phyloP scores from a whole-genome alignment of 2,329 filamentous ascomycete genomes.

The Aspergillus amoenus region DNA sequence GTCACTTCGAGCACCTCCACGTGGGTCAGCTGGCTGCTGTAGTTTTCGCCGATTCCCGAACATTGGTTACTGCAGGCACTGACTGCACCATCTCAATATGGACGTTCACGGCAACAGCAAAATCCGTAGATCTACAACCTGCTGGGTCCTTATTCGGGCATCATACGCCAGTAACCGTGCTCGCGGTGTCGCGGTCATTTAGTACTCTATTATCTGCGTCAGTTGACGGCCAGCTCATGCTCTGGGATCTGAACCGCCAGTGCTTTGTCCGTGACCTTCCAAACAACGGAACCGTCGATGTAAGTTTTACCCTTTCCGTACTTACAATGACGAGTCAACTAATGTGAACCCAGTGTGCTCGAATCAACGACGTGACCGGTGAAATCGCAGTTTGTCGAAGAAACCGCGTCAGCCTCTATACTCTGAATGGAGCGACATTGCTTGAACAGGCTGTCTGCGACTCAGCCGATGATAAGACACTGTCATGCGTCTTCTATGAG shows the following conservation, averaged over 20 bases:
- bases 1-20: constrained; percentile 91
- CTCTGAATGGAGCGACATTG: constrained; percentile 80
- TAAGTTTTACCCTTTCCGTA: constrained; percentile 22
- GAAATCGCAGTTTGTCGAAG: constrained; percentile 85
- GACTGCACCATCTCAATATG: constrained; percentile 91
- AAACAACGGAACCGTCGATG: constrained; percentile 51
- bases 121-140: constrained; percentile 74
- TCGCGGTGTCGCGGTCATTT: constrained; percentile 85
- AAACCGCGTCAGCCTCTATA: constrained; percentile 73
- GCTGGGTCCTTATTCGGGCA: constrained; percentile 86
- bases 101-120: constrained; percentile 65
- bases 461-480: constrained; percentile 69
- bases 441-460: constrained; percentile 79
- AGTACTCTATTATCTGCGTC: constrained; percentile 84
- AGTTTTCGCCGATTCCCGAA: constrained; percentile 84
- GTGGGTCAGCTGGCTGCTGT: constrained; percentile 83
- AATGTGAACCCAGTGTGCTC: constrained; percentile 64
- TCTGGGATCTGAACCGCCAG: constrained; percentile 92
- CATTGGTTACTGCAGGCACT: constrained; percentile 84
- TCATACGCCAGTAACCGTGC: constrained; percentile 74
- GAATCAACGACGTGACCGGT: constrained; percentile 86
- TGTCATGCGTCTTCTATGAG: constrained; percentile 89
- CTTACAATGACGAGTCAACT: background rate
- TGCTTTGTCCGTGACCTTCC: constrained; percentile 79
- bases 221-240: constrained; percentile 74